Evolutionary conservation across 768 basidiomycete genomes (phyloP), one percentile per base, ranked within the genome.

Genomic region (Boletus rex-veris): DNA sequence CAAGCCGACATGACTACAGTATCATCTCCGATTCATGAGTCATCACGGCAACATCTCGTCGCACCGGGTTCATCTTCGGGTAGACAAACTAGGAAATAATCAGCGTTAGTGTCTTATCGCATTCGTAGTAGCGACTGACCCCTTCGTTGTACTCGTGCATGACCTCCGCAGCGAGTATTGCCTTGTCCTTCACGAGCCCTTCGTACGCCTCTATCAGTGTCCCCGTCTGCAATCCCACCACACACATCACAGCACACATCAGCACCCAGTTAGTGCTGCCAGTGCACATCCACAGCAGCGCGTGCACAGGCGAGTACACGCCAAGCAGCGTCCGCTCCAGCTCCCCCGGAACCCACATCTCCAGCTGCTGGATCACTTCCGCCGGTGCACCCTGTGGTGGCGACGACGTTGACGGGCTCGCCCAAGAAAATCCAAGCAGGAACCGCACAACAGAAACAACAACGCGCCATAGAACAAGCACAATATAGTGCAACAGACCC

Each of bases 131-230:
- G 12, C 9, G 16, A 77, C 83, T 37, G 58, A 90, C 91, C 71
- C 81, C 82, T 67, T 83, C 75, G 57, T 93, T 88, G 62, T 93
- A 93, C 69, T 93, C 91, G 62, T 83, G 80, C 79, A 93, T 77
- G 16, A 92, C 88, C 65, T 92, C 91, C 3, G 86, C 80, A 10
- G 87, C 80, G 53, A 93, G 79, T 44, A 90, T 81, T 38, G 78
- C 81, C 59, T 78, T 82, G 73, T 93, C 91, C 65, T 89, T 92
- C 16, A 92, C 45, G 54, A 91, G 65, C 2, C 76, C 74, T 35
- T 80, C 79, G 69, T 86, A 93, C 43, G 80, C 57, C 35, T 60
- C 31, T 16, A 51, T 36, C 28, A 63, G 10, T 4, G 55, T 38
- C 58, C 75, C 58, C 62, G 86, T 90, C 77, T 90, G 88, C 39